Percentiles rank a stretch among this genome's conserved stretches.
Conservation (phyloP, 2,329 filamentous ascomycete species). For the Anthostomella pinea region DNA sequence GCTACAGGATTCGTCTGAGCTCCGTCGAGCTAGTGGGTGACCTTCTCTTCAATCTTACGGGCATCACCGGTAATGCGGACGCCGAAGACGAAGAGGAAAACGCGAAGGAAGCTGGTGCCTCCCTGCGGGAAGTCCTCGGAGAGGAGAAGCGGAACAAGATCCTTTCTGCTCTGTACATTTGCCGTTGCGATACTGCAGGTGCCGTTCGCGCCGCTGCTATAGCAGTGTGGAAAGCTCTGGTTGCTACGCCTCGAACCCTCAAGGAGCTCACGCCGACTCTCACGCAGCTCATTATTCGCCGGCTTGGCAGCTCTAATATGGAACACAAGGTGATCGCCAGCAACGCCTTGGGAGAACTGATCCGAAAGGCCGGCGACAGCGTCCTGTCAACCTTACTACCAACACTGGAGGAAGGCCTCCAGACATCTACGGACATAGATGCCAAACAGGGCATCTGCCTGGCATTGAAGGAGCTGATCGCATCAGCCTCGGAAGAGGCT, state of each 20-base stretch:
- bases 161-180: conserved; percentile 94
- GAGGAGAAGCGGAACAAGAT: conserved; percentile 97
- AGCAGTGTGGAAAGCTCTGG: conserved; percentile 93
- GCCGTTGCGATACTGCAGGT: conserved; percentile 92
- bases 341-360: conserved; percentile 93
- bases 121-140: conserved; percentile 89
- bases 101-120: conserved; percentile 82
- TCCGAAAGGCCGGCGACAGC: conserved; percentile 92
- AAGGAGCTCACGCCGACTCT: conserved; percentile 95
- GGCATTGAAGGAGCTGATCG: conserved; percentile 88
- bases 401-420: conserved; percentile 86
- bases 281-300: conserved; percentile 89
- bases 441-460: conserved; percentile 97
- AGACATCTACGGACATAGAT: conserved; percentile 84
- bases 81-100: conserved; percentile 74
- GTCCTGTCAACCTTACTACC: conserved; percentile 85
- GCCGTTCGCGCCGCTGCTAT: conserved; percentile 87
- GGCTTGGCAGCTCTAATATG: conserved; percentile 92
- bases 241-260: conserved; percentile 85
- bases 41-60: conserved; percentile 94
- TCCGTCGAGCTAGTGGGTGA: conserved; percentile 97
- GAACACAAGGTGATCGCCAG: conserved; percentile 99
- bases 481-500: conserved; percentile 81
- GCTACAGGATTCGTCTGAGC: conserved; percentile 94
- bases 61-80: conserved; percentile 77